phyloP scores from a whole-genome alignment of 2,329 filamentous ascomycete genomes.

The Aspergillus hortae region DNA sequence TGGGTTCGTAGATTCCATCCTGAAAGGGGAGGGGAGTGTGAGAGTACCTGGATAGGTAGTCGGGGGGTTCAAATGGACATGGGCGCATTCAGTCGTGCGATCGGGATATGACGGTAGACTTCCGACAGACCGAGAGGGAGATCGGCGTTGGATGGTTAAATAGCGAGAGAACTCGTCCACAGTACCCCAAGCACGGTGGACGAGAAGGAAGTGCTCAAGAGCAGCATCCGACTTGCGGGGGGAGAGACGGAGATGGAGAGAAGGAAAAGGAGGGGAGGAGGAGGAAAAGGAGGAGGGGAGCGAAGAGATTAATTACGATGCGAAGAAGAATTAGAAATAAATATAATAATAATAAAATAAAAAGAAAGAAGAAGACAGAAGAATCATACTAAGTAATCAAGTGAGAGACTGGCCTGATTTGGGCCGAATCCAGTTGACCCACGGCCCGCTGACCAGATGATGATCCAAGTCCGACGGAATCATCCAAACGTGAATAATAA shows the following conservation, averaged over 20 bases:
- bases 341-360: background rate
- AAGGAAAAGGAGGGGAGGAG: slow-evolving; percentile 8
- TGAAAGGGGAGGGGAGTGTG: slow-evolving; percentile 9
- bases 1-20: slow-evolving; percentile 20
- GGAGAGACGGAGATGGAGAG: slow-evolving; percentile 11
- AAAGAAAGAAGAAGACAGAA: background rate
- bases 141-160: slow-evolving; percentile 4
- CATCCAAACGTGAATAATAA: too few relatives aligned
- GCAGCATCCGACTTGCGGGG: slow-evolving; percentile 28
- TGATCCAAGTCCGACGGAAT: too few relatives aligned
- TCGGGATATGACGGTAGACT: background rate
- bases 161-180: slow-evolving; percentile 27
- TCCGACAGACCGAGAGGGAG: background rate
- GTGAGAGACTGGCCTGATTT: background rate
- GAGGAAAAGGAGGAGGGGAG: slow-evolving; percentile 5
- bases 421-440: slow-evolving; percentile 8
- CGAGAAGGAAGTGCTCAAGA: slow-evolving; percentile 25
- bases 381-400: background rate
- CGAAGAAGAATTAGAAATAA: too few relatives aligned
- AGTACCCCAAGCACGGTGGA: slow-evolving; percentile 28
- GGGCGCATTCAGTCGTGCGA: background rate
- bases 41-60: background rate
- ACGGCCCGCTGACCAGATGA: slow-evolving; percentile 5
- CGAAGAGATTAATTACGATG: too few relatives aligned
- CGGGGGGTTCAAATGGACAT: slow-evolving; percentile 7